These are phyloP conservation scores for Nannochloropsis salina DNA, from an alignment of 108 stramenopile species.

Conservation along the genomic window DNA sequence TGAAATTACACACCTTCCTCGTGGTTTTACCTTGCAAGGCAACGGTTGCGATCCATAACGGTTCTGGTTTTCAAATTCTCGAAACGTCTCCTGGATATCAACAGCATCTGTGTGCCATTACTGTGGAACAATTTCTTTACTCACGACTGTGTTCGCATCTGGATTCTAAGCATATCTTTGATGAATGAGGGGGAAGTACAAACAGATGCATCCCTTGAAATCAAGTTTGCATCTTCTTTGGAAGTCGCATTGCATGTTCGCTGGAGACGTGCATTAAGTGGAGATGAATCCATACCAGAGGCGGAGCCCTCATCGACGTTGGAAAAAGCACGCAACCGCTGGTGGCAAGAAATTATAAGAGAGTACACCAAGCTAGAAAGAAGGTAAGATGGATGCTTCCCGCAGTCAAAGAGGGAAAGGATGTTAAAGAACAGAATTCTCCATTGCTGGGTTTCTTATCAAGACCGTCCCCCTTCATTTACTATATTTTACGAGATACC, in stretches of 20 bases:
- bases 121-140: no score
- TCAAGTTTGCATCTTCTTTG: background rate
- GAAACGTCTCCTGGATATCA: no score
- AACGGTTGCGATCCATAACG: no score
- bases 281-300: background rate
- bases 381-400: background rate
- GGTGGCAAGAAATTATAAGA: background rate
- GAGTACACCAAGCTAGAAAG: background rate
- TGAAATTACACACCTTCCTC: no score
- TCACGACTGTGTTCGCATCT: no score
- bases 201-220: background rate
- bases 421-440: background rate
- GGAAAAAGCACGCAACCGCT: background rate
- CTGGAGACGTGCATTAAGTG: slow-evolving; percentile 3
- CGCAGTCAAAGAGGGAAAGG: background rate
- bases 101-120: no score
- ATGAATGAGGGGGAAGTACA: no score
- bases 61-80: no score
- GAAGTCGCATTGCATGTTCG: background rate
- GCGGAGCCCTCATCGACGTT: background rate
- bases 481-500: background rate
- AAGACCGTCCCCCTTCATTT: background rate
- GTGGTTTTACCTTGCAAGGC: no score
- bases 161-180: no score
- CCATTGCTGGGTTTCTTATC: background rate